These are phyloP conservation scores for Schizophyllum amplum DNA, from an alignment of 1,284 basidiomycete species.

Conservation along the genomic window DNA sequence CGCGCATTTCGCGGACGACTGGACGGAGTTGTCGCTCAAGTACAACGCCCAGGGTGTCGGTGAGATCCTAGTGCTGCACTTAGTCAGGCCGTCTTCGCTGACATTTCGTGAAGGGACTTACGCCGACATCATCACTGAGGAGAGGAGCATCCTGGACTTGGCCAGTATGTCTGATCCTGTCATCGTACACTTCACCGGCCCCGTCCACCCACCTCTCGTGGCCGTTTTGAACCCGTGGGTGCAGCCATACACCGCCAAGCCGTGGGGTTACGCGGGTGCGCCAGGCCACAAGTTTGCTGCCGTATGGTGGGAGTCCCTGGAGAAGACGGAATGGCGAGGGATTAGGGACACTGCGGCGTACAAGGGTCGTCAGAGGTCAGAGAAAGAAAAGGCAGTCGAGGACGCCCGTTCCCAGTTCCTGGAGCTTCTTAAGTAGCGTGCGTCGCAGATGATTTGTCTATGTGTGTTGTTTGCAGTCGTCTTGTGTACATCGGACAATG, in stretches of 20 bases:
- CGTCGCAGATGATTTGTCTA: no score
- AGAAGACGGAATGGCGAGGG: slow-evolving; percentile 33
- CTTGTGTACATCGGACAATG: no score
- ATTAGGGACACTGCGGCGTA: neutral
- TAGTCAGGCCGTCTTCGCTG: neutral
- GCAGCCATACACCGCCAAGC: slow-evolving; percentile 45
- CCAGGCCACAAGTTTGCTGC: slow-evolving; percentile 40
- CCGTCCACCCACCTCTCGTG: slow-evolving; percentile 37
- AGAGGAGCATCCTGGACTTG: slow-evolving; percentile 17
- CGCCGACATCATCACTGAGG: slow-evolving; percentile 30
- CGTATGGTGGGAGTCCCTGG: slow-evolving; percentile 42
- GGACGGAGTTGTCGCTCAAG: slow-evolving; percentile 29
- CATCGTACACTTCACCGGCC: slow-evolving; percentile 53
- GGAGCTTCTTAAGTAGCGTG: no score
- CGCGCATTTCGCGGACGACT: slow-evolving; percentile 32
- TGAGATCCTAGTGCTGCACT: neutral
- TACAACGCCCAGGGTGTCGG: slow-evolving; percentile 50
- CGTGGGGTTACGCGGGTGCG: slow-evolving; percentile 49
- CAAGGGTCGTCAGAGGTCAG: neutral
- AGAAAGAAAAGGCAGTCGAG: neutral
- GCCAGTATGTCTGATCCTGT: slow-evolving; percentile 30
- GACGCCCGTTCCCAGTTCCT: neutral
- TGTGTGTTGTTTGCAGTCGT: no score
- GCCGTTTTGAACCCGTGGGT: slow-evolving; percentile 42
- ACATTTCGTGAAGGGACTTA: slow-evolving; percentile 32